Evolutionary conservation across 2,329 filamentous ascomycete genomes (phyloP), one percentile per base, ranked within the genome.

Genomic region (Diaporthe sp.): DNA sequence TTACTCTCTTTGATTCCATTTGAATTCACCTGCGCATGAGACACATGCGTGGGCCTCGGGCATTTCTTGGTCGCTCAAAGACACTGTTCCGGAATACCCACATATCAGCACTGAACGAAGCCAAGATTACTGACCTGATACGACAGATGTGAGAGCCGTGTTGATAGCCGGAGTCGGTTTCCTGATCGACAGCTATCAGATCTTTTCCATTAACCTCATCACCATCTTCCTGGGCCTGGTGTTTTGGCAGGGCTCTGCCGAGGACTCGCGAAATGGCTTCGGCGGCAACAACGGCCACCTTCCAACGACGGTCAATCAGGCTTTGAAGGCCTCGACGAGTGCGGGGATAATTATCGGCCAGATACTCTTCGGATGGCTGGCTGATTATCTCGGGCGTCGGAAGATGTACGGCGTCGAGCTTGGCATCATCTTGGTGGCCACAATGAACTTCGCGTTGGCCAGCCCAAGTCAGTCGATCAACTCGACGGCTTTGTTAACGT

Each of bases 351-450:
- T 97, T 37, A 85, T 97, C 67, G 94, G 94, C 37, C 94, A 96
- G 85, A 83, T 96, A 53, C 85, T 92, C 22, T 97, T 97, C 81
- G 94, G 94, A 76, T 94, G 90, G 87, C 85, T 96, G 51, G 94
- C 94, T 68, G 95, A 97, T 84, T 87, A 90, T 4, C 89, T 95
- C 74, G 95, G 95, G 61, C 91, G 94, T 57, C 92, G 95, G 82
- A 91, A 90, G 79, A 96, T 97, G 93, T 97, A 97, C 81, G 94
- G 94, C 67, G 87, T 95, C 39, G 94, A 95, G 82, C 84, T 95
- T 68, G 91, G 91, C 75, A 88, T 96, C 77, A 94, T 95, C 80
- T 92, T 95, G 76, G 86, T 93, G 74, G 90, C 91, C 20, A 95
- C 94, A 1, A 84, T 95, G 58, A 91, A 91, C 75, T 93, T 93